Conservation (phyloP, 768 basidiomycete genomes). For the Termitomyces sp. region DNA sequence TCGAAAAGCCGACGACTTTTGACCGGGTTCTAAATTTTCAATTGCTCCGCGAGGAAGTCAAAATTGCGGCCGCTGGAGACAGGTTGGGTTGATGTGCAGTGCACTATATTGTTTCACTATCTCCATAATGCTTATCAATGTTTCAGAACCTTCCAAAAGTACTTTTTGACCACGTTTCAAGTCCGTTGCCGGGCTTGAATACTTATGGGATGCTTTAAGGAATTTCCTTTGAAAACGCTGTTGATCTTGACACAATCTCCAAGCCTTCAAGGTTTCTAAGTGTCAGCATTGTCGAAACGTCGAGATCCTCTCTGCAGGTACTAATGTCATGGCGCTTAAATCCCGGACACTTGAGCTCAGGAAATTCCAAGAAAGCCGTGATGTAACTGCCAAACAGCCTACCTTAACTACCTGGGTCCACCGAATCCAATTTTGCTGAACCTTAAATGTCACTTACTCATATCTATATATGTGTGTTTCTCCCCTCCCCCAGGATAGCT, state of each 20-base stretch:
- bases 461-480: neutral
- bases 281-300: neutral
- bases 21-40: no score
- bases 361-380: neutral
- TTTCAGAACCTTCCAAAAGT: neutral
- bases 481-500: neutral
- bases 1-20: no score
- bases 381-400: neutral
- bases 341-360: neutral
- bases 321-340: neutral
- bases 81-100: no score
- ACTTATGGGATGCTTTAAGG: neutral
- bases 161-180: neutral
- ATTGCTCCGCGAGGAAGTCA: no score
- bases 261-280: neutral
- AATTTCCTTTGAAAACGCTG: neutral
- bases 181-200: neutral
- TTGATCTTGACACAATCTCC: neutral
- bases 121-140: neutral
- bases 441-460: neutral
- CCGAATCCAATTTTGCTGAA: neutral
- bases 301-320: neutral
- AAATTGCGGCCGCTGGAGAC: no score
- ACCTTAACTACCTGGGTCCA: neutral
- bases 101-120: no score